These are phyloP conservation scores for Chaetoceros tenuissimus DNA, from an alignment of 108 stramenopile genomes.

Conservation along the genomic window DNA sequence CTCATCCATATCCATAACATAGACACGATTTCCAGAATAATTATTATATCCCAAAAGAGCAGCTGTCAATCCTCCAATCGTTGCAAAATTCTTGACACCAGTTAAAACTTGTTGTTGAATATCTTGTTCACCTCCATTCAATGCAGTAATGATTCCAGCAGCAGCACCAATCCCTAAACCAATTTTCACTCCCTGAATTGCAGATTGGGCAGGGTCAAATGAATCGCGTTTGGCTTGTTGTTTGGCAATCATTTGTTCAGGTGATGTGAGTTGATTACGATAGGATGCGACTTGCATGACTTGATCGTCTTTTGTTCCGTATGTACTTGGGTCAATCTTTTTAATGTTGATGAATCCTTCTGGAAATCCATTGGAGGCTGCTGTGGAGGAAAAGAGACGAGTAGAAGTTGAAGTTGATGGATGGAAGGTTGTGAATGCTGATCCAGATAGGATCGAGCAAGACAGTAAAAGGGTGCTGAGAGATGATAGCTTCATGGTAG, in stretches of 20 bases:
- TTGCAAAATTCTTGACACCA: conserved; percentile 2
- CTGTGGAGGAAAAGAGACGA: too few relatives aligned
- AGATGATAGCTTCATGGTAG: too few relatives aligned
- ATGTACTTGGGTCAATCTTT: not conserved
- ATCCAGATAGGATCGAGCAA: too few relatives aligned
- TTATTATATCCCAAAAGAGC: conserved; percentile 11
- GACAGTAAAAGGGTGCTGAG: too few relatives aligned
- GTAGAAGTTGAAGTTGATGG: too few relatives aligned
- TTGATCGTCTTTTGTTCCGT: conserved; percentile 20
- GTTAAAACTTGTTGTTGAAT: not conserved
- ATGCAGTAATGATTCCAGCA: conserved; percentile 5
- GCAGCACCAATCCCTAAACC: conserved; percentile 18
- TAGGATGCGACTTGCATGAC: conserved; percentile 27
- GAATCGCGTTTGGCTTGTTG: conserved; percentile 20
- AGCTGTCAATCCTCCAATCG: conserved; percentile 14
- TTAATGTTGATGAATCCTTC: not conserved
- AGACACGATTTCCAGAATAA: conserved; percentile 15
- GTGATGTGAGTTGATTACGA: conserved; percentile 16
- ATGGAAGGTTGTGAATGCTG: too few relatives aligned
- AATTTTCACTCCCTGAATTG: conserved; percentile 18
- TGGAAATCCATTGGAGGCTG: too few relatives aligned
- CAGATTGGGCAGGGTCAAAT: conserved; percentile 11
- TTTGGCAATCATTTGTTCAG: conserved; percentile 19
- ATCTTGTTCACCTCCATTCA: conserved; percentile 10
- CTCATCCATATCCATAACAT: conserved; percentile 16